Evolutionary conservation across 164 flowering plant species (phyloP).

Genomic region (Vitis rupestris): DNA sequence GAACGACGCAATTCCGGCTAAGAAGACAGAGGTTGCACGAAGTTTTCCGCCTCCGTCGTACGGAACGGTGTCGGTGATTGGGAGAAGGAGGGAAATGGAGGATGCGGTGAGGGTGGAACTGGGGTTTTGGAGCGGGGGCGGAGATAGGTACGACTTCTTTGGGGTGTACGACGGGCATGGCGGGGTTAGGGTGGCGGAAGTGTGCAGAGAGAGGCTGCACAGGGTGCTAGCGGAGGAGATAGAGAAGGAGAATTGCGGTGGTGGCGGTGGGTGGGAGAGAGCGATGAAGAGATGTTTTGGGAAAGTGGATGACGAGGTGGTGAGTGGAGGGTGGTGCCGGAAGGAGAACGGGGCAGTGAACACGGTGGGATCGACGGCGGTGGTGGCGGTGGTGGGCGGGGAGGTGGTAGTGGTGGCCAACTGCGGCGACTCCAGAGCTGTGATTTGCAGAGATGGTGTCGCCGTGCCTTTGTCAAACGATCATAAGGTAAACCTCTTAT

Average conservation of each 20-base stretch:
- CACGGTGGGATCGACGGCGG: constrained; percentile 75
- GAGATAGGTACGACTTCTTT: constrained; percentile 47
- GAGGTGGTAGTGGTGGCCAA: constrained; percentile 68
- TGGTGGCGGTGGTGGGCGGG: constrained; percentile 62
- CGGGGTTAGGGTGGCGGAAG: constrained; percentile 60
- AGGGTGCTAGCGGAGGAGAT: constrained; percentile 38
- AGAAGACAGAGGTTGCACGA: neutral
- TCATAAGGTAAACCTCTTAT: constrained; percentile 66
- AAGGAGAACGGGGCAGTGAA: constrained; percentile 17
- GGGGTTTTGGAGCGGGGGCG: constrained; percentile 21
- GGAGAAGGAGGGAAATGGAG: constrained; percentile 82
- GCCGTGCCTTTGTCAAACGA: constrained; percentile 63
- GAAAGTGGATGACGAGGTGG: constrained; percentile 63
- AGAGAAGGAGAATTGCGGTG: constrained; percentile 13
- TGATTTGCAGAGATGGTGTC: constrained; percentile 50
- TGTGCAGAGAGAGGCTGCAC: constrained; percentile 60
- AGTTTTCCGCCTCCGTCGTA: constrained; percentile 18
- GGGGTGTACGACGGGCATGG: constrained; percentile 92
- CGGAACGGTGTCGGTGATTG: constrained; percentile 60
- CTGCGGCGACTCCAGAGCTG: constrained; percentile 89
- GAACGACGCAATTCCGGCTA: constrained; percentile 5
- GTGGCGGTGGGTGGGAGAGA: constrained; percentile 42
- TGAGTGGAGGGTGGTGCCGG: constrained; percentile 6
- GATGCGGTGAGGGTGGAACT: constrained; percentile 58
- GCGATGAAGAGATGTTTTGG: constrained; percentile 52